Percentiles rank a stretch among this genome's conserved stretches.
Evolutionary conservation across 495 filamentous ascomycete species (phyloP).

Genomic region (Aspergillus affinis): DNA sequence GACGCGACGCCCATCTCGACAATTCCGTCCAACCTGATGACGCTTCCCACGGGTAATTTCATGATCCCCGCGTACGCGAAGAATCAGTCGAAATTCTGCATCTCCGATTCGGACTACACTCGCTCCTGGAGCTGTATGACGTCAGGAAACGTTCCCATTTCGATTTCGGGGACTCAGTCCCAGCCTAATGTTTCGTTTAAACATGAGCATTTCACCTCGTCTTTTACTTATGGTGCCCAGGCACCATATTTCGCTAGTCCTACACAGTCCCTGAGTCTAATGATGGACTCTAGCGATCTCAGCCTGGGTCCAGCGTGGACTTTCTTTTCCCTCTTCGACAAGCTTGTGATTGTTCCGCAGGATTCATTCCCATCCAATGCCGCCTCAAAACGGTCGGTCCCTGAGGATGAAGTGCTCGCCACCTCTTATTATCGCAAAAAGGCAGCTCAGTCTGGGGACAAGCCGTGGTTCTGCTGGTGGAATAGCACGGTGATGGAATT

Average conservation of each 20-base stretch:
- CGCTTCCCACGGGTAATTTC: slow-evolving; percentile 65
- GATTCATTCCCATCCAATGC: slow-evolving; percentile 39
- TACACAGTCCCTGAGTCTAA: slow-evolving; percentile 55
- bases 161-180: slow-evolving; percentile 23
- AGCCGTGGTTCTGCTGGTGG: slow-evolving; percentile 88
- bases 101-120: slow-evolving; percentile 57
- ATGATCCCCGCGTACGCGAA: slow-evolving; percentile 57
- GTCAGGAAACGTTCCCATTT: slow-evolving; percentile 40
- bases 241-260: slow-evolving; percentile 53
- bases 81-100: slow-evolving; percentile 63
- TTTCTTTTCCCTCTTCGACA: slow-evolving; percentile 71
- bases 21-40: slow-evolving; percentile 55
- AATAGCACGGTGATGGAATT: slow-evolving; percentile 77
- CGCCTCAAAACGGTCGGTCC: slow-evolving; percentile 29
- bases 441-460: slow-evolving; percentile 57
- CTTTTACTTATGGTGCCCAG: slow-evolving; percentile 71
- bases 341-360: slow-evolving; percentile 73
- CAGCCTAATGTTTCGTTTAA: slow-evolving; percentile 30
- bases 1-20: slow-evolving; percentile 63
- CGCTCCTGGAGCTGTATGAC: slow-evolving; percentile 69
- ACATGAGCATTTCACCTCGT: slow-evolving; percentile 29
- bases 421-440: slow-evolving; percentile 39
- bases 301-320: slow-evolving; percentile 72
- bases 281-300: slow-evolving; percentile 62
- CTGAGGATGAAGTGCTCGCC: slow-evolving; percentile 27